Percentiles rank a stretch among this genome's conserved stretches.
phyloP scores from a whole-genome alignment of 169 alveolate species.

The Cyclospora cayetanensis region DNA sequence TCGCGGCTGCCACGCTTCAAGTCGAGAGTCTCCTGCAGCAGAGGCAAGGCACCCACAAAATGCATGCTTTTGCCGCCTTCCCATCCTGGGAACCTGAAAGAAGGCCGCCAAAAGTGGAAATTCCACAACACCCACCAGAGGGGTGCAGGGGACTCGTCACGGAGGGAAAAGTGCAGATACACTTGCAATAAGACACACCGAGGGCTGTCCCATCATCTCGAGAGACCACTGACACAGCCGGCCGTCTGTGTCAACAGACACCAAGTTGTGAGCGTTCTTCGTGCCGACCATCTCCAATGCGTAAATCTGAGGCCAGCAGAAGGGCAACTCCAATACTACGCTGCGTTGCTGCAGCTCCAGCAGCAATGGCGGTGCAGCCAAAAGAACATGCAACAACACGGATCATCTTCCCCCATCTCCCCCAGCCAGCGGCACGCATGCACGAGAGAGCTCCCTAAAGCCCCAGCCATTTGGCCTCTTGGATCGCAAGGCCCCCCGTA shows the following conservation, averaged over 20 bases:
- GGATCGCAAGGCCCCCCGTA: no score
- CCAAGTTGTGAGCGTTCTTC: conserved; percentile 89
- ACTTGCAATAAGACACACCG: conserved; percentile 1
- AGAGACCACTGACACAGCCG: conserved; percentile 91
- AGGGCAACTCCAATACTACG: neutral
- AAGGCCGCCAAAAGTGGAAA: no score
- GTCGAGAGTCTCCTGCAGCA: conserved; percentile 44
- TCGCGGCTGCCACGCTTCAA: conserved; percentile 40
- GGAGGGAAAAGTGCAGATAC: no score
- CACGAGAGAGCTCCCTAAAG: no score
- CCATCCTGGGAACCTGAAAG: no score
- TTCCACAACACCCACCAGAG: no score
- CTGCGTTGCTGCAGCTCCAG: neutral
- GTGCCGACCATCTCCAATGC: conserved; percentile 91
- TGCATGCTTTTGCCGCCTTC: no score
- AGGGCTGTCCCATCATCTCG: conserved; percentile 85
- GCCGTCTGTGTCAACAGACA: conserved; percentile 91
- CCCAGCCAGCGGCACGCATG: neutral
- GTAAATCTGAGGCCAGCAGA: conserved; percentile 72
- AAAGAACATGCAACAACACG: neutral
- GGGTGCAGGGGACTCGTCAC: no score
- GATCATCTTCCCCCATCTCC: no score
- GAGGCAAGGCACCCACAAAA: neutral
- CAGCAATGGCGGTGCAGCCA: neutral
- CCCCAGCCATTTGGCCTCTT: no score